Evolutionary conservation across 257 asterid species (phyloP), one percentile per base, ranked within the genome.

Genomic region (Petunia secreta): DNA sequence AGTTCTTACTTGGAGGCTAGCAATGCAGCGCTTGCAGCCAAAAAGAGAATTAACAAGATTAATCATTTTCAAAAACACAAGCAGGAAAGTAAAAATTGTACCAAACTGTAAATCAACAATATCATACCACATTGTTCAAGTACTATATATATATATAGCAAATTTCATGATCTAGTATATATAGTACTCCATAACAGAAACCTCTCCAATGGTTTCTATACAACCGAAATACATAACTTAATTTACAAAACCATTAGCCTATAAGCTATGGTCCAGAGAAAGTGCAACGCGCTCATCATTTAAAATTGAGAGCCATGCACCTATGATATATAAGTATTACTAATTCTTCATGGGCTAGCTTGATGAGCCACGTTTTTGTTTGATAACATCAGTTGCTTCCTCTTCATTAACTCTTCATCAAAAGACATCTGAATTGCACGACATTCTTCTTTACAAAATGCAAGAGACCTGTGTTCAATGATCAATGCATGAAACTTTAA

Each of bases 371-470:
- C 4, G 7, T 46, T 44, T 46, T 69, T 5, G 16, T 38, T 8
- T 69, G 76, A 9, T 14, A 6, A 9, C 4, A 39, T 8, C 6
- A 41, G 0, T 46, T 69, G 4, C 76, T 69, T 41, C 75, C 15
- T 48, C 75, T 40, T 48, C 76, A 16, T 7, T 11, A 69, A 46
- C 4, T 69, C 41, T 69, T 44, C 76, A 16, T 46, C 76, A 2
- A 16, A 69, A 69, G 9, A 16, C n/a, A 44, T 69, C 40, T 16
- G 59, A 69, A 46, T 5, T 44, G 6, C 58, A 69, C 76, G 59
- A 15, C 76, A 69, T 16, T 69, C 76, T 38, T 44, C 41, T 4
- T 14, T 44, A 41, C 76, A 69, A 8, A 46, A 69, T 69, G 76
- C 58, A 25, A 16, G 15, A 43, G 76, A 69, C 36, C 76, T 69